Conservation (phyloP, 2,329 filamentous ascomycete species). For the Aureobasidium uvarum region DNA sequence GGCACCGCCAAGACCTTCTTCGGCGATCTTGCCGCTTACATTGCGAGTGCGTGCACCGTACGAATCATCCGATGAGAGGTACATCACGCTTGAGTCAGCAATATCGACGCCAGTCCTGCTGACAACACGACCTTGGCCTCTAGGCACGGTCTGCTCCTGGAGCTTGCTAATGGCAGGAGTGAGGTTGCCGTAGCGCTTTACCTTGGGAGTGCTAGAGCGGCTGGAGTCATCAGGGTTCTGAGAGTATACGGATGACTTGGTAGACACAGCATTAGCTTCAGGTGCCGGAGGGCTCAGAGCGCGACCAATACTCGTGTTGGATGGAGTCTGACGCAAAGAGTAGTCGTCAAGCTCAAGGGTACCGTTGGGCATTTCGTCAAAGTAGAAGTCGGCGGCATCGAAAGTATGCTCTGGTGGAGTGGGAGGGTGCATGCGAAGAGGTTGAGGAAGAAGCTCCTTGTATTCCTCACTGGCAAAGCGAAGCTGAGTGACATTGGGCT, state of each 20-base stretch:
- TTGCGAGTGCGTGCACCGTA: constrained; percentile 51
- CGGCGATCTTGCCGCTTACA: constrained; percentile 70
- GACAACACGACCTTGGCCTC: constrained; percentile 44
- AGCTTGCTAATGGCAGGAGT: constrained; percentile 44
- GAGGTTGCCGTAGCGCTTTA: constrained; percentile 50
- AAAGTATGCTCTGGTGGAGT: constrained; percentile 37
- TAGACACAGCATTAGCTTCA: constrained; percentile 31
- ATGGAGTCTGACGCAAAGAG: constrained; percentile 20
- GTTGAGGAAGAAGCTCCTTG: constrained; percentile 39
- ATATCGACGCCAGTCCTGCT: constrained; percentile 51
- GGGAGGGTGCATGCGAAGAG: constrained; percentile 51
- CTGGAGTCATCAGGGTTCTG: constrained; percentile 30
- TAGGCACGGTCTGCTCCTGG: constrained; percentile 28
- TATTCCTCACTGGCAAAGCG: constrained; percentile 25
- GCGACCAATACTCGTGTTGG: constrained; percentile 33
- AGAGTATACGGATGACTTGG: constrained; percentile 38
- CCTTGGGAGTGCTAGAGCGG: constrained; percentile 40
- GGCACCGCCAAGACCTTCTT: constrained; percentile 61
- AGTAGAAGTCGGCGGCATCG: constrained; percentile 23
- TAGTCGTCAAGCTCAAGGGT: constrained; percentile 28
- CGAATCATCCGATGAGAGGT: constrained; percentile 32
- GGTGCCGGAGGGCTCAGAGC: constrained; percentile 32
- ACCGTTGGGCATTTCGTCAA: constrained; percentile 25
- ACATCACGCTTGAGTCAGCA: constrained; percentile 40
- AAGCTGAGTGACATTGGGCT: constrained; percentile 19